phyloP scores from a whole-genome alignment of 306 rosid species.

The Purshia tridentata region DNA sequence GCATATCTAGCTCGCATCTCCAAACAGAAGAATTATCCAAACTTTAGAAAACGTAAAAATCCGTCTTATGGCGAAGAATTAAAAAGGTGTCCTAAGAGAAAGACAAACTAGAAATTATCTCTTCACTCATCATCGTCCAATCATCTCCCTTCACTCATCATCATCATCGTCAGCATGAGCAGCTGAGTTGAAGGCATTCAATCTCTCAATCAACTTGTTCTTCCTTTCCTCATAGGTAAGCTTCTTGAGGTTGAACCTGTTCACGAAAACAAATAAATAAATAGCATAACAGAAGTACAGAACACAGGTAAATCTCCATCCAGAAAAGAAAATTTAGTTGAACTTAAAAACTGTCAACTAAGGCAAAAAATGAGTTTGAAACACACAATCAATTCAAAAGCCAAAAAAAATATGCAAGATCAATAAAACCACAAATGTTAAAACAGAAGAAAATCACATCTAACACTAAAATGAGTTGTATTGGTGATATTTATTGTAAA shows the following conservation, averaged over 20 bases:
- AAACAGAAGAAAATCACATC: too few species aligned
- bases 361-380: too few species aligned
- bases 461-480: too few species aligned
- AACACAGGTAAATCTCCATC: too few species aligned
- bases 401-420: too few species aligned
- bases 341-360: too few species aligned
- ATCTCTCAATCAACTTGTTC: slow-evolving; percentile 45
- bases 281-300: too few species aligned
- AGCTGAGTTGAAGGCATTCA: slow-evolving; percentile 62
- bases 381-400: too few species aligned
- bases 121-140: slow-evolving; percentile 57
- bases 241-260: slow-evolving; percentile 62
- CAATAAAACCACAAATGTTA: too few species aligned
- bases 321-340: too few species aligned
- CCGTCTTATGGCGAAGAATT: not conserved
- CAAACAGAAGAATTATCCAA: not conserved
- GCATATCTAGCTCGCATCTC: slow-evolving; percentile 21
- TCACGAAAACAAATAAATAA: not conserved
- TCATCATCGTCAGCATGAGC: slow-evolving; percentile 45
- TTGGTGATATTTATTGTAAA: too few species aligned
- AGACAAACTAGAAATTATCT: not conserved
- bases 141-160: slow-evolving; percentile 50
- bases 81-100: not conserved
- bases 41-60: not conserved
- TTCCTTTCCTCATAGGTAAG: slow-evolving; percentile 76